Base-by-base conservation (phyloP, 1,284 basidiomycete species). In the Ceratobasidium sp. region DNA sequence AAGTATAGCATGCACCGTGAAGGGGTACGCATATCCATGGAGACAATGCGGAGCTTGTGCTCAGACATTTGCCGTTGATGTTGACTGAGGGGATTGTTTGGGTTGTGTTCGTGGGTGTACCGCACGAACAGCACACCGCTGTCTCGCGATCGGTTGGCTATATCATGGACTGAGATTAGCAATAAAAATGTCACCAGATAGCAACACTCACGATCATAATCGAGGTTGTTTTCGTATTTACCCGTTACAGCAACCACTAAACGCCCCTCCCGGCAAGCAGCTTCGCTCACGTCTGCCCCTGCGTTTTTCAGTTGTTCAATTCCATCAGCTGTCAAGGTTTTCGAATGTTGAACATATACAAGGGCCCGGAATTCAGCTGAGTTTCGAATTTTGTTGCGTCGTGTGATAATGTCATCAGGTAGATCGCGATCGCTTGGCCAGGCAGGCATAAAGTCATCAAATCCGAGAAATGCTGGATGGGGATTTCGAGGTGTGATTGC, bases 251-350 rank as follows among this genome's bases (percentile, higher is more conserved):
- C 59, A n/a, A 75, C 61, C 15, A 61, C 59, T 6, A 75, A 61
- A n/a, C n/a, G 17, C 26, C 71, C 61, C 48, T 54, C 46, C 17
- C 38, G 44, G 48, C 71, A 75, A 2, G 71, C 61, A 9, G 44
- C 48, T 10, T 75, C 71, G 33, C 71, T 75, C 42, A 75, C 71
- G 44, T 75, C 71, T 13, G 71, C 71, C 26, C 71, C 71, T 12
- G 59, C 61, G 20, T 64, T 61, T 15, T 61, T 9, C 3, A 75
- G 71, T 48, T 50, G 20, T 33, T 75, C 71, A 1, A 64, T 44
- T 3, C 71, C 71, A 17, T 42, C 71, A 6, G 40, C 3, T 3
- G 61, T 64, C 46, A 75, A 40, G 28, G 65, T 26, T 23, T 75
- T 75, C 42, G 65, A 10, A 33, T 54, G 65, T 61, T 65, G 52